phyloP scores from a whole-genome alignment of 2,329 filamentous ascomycete species.

The Aspergillus sojae region DNA sequence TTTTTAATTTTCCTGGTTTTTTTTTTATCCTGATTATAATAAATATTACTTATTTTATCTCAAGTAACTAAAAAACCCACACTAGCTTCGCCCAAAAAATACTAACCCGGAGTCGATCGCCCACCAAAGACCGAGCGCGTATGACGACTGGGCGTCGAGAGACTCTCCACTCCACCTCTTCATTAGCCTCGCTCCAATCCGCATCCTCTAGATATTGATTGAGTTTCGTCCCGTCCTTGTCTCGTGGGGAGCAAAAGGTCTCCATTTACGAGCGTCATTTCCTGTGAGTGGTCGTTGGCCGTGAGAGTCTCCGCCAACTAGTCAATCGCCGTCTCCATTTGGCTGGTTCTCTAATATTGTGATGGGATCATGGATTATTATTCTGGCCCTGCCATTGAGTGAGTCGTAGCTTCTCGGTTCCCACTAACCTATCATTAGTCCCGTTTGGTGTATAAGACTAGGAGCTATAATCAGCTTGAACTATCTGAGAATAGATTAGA shows the following conservation, averaged over 20 bases:
- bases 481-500: conserved; percentile 2
- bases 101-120: conserved; percentile 18
- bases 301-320: conserved; percentile 17
- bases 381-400: neutral
- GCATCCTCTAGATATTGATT: conserved; percentile 17
- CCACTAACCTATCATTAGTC: neutral
- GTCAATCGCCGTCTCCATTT: conserved; percentile 7
- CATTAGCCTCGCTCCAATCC: conserved; percentile 16
- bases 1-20: neutral
- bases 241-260: conserved; percentile 17
- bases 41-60: neutral
- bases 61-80: conserved; percentile 9
- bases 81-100: neutral
- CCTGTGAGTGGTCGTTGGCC: conserved; percentile 17
- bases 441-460: conserved; percentile 3
- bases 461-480: conserved; percentile 3
- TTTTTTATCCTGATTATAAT: neutral
- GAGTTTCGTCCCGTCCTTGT: conserved; percentile 23
- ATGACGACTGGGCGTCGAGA: conserved; percentile 5
- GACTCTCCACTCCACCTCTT: conserved; percentile 14
- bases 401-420: neutral
- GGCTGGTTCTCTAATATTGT: conserved; percentile 3
- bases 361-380: conserved; percentile 5
- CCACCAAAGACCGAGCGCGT: neutral
- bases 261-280: conserved; percentile 23